A percentile compares a stretch with the other conserved stretches of the same genome.
Evolutionary conservation across 2,329 filamentous ascomycete species (phyloP).

Genomic region (Coniosporium tulheliwenetii): DNA sequence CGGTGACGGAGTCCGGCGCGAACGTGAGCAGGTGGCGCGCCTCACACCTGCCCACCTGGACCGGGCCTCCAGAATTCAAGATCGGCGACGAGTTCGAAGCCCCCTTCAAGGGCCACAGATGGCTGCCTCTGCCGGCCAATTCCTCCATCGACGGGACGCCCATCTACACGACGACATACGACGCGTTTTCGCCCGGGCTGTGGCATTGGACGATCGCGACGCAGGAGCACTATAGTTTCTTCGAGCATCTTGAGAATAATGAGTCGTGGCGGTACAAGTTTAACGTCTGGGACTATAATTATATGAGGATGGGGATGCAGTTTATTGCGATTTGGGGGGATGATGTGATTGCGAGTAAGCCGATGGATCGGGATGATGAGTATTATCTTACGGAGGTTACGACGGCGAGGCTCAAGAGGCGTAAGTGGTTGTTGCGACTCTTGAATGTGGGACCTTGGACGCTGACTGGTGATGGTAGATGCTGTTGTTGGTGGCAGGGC

Average conservation of each 20-base stretch:
- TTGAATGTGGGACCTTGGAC: slow-evolving; percentile 1
- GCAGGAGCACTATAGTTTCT: slow-evolving; percentile 26
- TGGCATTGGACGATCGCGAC: slow-evolving; percentile 34
- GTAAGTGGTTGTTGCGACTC: slow-evolving; percentile 1
- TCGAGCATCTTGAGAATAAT: slow-evolving; percentile 10
- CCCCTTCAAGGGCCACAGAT: slow-evolving; percentile 31
- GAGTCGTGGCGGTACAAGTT: slow-evolving; percentile 9
- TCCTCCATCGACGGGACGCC: slow-evolving; percentile 27
- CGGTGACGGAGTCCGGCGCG: slow-evolving; percentile 6
- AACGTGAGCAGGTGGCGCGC: slow-evolving; percentile 22
- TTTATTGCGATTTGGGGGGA: slow-evolving; percentile 37
- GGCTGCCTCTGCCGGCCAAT: slow-evolving; percentile 30
- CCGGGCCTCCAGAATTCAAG: slow-evolving; percentile 10
- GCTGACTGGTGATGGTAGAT: background rate
- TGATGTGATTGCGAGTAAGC: slow-evolving; percentile 31
- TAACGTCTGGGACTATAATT: slow-evolving; percentile 30
- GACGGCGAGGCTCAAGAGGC: slow-evolving; percentile 22
- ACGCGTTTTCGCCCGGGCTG: slow-evolving; percentile 26
- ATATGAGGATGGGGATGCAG: slow-evolving; percentile 35
- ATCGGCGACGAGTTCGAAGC: slow-evolving; percentile 16
- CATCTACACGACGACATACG: slow-evolving; percentile 33
- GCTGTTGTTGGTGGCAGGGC: slow-evolving; percentile 39
- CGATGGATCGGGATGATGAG: slow-evolving; percentile 32
- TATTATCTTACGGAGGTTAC: slow-evolving; percentile 24
- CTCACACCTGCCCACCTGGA: slow-evolving; percentile 21